A percentile compares a stretch with the other conserved stretches of the same genome.
phyloP scores from a whole-genome alignment of 768 basidiomycete genomes.

The Cyclocybe cylindracea region DNA sequence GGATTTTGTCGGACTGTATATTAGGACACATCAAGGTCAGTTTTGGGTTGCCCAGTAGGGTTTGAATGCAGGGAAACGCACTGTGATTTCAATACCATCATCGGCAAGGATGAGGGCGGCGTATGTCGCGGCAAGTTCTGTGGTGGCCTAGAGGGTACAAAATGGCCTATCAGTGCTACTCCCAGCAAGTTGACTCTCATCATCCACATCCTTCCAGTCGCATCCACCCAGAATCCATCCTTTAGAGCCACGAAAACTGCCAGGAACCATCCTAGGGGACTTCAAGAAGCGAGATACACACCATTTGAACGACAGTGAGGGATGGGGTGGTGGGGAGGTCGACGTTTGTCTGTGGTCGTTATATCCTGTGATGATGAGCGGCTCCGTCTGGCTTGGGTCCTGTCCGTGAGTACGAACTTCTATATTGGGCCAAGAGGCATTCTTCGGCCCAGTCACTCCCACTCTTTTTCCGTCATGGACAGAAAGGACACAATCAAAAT shows the following conservation, averaged over 20 bases:
- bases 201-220: constrained; percentile 18
- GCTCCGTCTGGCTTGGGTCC: neutral
- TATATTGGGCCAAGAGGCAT: no score
- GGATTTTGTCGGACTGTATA: constrained; percentile 86
- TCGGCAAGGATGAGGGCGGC: constrained; percentile 98
- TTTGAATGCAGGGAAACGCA: no score
- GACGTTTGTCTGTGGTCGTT: constrained; percentile 20
- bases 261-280: neutral
- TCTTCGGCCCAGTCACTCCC: no score
- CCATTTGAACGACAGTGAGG: constrained; percentile 24
- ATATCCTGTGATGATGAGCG: constrained; percentile 5
- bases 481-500: no score
- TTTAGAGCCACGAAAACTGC: constrained; percentile 13
- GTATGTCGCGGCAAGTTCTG: constrained; percentile 92
- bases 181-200: constrained; percentile 4
- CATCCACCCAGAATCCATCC: constrained; percentile 27
- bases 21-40: constrained; percentile 1
- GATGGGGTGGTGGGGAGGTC: constrained; percentile 14
- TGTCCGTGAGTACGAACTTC: constrained; percentile 5
- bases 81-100: constrained; percentile 96
- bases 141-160: constrained; percentile 36
- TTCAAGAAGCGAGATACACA: constrained; percentile 17
- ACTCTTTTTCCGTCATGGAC: no score
- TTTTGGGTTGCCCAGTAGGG: constrained; percentile 6
- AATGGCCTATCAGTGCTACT: constrained; percentile 11